phyloP scores from a whole-genome alignment of 2,329 filamentous ascomycete species.

The Phaeosphaeria sp. region DNA sequence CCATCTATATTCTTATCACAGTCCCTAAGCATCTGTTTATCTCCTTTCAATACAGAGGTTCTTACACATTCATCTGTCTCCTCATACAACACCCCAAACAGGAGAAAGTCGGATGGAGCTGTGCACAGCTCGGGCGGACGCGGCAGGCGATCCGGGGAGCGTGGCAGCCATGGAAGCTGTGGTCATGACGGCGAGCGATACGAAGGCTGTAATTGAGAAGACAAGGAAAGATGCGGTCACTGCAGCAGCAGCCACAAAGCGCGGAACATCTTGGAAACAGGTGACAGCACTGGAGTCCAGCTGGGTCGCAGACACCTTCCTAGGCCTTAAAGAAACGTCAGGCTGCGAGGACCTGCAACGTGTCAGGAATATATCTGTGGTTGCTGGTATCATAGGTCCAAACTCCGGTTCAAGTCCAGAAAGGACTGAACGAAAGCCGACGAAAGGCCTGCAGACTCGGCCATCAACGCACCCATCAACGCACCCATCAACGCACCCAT shows the following conservation, averaged over 20 bases:
- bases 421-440: not conserved
- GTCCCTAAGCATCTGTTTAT: no score
- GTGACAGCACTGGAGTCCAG: not conserved
- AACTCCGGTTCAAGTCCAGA: not conserved
- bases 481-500: no score
- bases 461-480: not conserved
- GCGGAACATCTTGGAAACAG: not conserved
- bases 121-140: not conserved
- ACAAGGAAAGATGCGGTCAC: not conserved
- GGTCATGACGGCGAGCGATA: not conserved
- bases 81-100: not conserved
- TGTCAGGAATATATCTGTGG: not conserved
- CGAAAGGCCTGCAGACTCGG: not conserved
- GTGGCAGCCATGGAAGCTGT: not conserved
- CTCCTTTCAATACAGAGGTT: no score
- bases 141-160: not conserved
- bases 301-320: not conserved
- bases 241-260: not conserved
- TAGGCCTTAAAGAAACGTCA: not conserved
- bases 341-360: not conserved
- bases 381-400: not conserved
- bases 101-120: no score
- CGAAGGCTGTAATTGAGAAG: not conserved
- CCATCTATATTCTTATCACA: no score
- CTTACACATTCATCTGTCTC: not conserved